A percentile compares a stretch with the other conserved stretches of the same genome.
Conservation (phyloP, 2,329 filamentous ascomycete genomes). For the Cryoendolithus antarcticus region DNA sequence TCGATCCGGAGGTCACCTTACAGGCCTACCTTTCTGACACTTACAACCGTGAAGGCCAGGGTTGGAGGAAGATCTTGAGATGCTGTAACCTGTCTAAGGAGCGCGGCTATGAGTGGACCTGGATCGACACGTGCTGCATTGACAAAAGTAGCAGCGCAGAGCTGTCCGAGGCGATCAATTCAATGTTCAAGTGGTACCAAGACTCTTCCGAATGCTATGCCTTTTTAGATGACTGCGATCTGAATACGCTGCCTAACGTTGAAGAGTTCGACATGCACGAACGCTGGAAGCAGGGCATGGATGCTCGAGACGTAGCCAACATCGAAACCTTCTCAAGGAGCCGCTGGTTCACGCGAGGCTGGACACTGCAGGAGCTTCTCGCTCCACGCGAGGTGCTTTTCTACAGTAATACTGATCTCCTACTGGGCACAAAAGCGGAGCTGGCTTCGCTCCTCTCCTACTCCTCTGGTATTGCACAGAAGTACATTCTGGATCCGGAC, state of each 20-base stretch:
- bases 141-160: conserved; percentile 11
- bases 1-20: conserved; percentile 10
- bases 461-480: background rate
- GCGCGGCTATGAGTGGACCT: conserved; percentile 10
- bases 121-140: conserved; percentile 16
- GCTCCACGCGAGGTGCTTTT: background rate
- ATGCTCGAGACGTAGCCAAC: background rate
- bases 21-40: conserved; percentile 8
- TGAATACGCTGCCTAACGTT: background rate
- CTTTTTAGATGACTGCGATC: conserved; percentile 8
- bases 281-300: background rate
- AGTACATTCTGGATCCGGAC: background rate
- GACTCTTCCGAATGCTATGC: conserved; percentile 10
- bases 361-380: conserved; percentile 3
- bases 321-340: background rate
- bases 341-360: conserved; percentile 2
- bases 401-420: conserved; percentile 5
- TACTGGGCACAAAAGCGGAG: conserved; percentile 7
- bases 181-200: conserved; percentile 14
- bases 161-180: conserved; percentile 11
- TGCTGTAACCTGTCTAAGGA: conserved; percentile 9
- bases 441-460: background rate
- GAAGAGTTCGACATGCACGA: background rate
- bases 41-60: conserved; percentile 6
- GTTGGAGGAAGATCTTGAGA: conserved; percentile 11